Evolutionary conservation across 2,329 filamentous ascomycete genomes (phyloP), one percentile per base, ranked within the genome.

Genomic region (Talaromyces pinophilus): DNA sequence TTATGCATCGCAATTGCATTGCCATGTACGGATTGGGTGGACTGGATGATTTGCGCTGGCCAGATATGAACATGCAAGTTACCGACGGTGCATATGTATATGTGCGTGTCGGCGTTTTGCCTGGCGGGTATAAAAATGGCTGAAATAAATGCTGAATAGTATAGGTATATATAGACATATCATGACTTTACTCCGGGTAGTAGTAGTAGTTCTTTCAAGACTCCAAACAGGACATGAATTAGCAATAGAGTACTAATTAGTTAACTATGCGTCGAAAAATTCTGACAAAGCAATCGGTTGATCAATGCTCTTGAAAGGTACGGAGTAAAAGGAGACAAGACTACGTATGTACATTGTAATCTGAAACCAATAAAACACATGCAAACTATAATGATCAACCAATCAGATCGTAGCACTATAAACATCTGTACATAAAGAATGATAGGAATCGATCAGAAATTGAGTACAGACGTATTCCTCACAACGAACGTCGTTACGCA

Each of bases 21-120:
- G 30, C 30, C 30, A 59, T 25, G 33, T 40, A 5, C 19, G 38
- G 22, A 59, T 42, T 42, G 28, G 33, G 7, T 25, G 50, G 62
- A 57, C 40, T 25, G 50, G 50, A 57, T 38, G 62, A 46, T 44
- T 57, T 57, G 35, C 30, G 30, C 42, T 59, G 19, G 25, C 22
- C 30, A 35, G 62, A 63, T 28, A 52, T n/a, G 52, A 33, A 59
- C 42, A 64, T 59, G 62, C 52, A 64, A 38, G 40, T 59, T 64
- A 33, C 62, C 62, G 62, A 38, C 19, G 25, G 19, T 42, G 40
- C 22, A 63, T 54, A 62, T 42, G n/a, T 55, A 19, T 33, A 35
- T 22, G 28, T 35, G 52, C 52, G 28, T 57, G 33, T 40, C 33
- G 19, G n/a, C 19, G 54, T 38, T 57, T 57, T 38, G 54, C 33